Evolutionary conservation across 169 alveolate genomes (phyloP).

Genomic region (Plasmodium gonderi): DNA sequence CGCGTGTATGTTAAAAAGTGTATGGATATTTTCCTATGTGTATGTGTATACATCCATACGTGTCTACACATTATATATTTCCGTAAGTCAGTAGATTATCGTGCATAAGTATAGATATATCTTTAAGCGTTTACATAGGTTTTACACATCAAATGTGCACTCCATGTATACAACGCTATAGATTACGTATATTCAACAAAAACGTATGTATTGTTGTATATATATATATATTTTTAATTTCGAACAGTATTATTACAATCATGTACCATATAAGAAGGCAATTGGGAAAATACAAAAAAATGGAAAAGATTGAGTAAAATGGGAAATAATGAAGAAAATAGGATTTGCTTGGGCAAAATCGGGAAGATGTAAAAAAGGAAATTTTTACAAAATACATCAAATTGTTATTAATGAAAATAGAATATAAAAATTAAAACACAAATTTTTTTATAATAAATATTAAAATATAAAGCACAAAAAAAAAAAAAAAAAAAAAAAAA

Average conservation of each 20-base stretch:
- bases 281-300: background rate
- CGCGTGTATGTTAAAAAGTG: background rate
- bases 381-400: background rate
- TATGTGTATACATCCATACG: background rate
- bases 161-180: background rate
- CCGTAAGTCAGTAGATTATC: too few relatives aligned
- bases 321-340: too few relatives aligned
- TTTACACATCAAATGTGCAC: slow-evolving; percentile 1
- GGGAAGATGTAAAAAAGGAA: background rate
- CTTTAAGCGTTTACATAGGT: too few relatives aligned
- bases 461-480: background rate
- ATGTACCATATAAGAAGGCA: background rate
- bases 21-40: background rate
- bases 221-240: background rate
- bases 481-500: background rate
- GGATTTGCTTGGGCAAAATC: background rate
- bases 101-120: too few relatives aligned
- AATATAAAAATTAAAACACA: background rate
- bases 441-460: background rate
- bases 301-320: background rate
- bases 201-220: background rate
- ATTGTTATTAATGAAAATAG: background rate
- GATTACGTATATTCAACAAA: background rate
- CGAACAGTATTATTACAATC: background rate
- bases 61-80: too few relatives aligned